Percentiles rank a stretch among this genome's conserved stretches.
phyloP scores from a whole-genome alignment of 176 grass and related monocot genomes.

The Avena sativa region DNA sequence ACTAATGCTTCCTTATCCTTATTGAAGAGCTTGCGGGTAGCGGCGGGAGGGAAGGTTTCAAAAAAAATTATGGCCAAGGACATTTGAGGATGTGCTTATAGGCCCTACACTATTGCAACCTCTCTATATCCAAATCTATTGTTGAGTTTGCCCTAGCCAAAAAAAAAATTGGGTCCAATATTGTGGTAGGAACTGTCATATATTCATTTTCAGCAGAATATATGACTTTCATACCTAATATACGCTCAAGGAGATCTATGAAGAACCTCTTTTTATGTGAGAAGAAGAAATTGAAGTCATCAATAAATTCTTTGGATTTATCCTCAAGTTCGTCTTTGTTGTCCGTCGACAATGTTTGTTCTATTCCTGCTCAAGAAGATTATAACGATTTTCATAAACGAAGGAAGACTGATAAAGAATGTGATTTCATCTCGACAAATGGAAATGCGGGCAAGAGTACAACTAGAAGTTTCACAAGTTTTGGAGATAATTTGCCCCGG shows the following conservation, averaged over 20 bases:
- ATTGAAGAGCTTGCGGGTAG: slow-evolving; percentile 1
- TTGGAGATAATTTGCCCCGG: slow-evolving; percentile 31
- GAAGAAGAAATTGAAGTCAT: slow-evolving; percentile 49
- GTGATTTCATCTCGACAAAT: slow-evolving; percentile 32
- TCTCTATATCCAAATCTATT: not conserved
- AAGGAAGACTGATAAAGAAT: slow-evolving; percentile 54
- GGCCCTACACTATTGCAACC: not conserved
- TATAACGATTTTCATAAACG: slow-evolving; percentile 51
- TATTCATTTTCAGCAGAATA: slow-evolving; percentile 24
- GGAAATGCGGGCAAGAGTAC: slow-evolving; percentile 35
- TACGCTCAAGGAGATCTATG: slow-evolving; percentile 35
- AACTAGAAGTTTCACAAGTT: slow-evolving; percentile 30
- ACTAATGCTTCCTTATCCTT: not conserved
- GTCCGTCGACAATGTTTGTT: slow-evolving; percentile 1
- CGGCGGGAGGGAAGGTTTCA: not conserved
- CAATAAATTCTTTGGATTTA: slow-evolving; percentile 34
- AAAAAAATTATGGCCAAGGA: not conserved
- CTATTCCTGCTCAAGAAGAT: slow-evolving; percentile 38
- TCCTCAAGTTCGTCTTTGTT: slow-evolving; percentile 29
- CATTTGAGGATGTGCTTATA: slow-evolving; percentile 26
- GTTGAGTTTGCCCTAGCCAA: not conserved
- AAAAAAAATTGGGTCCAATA: not conserved
- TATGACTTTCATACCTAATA: slow-evolving; percentile 55
- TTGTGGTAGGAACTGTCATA: slow-evolving; percentile 26
- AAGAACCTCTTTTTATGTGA: slow-evolving; percentile 37